Conservation (phyloP, 371 early-diverging fungal species). For the Phascolomyces articulosus region DNA sequence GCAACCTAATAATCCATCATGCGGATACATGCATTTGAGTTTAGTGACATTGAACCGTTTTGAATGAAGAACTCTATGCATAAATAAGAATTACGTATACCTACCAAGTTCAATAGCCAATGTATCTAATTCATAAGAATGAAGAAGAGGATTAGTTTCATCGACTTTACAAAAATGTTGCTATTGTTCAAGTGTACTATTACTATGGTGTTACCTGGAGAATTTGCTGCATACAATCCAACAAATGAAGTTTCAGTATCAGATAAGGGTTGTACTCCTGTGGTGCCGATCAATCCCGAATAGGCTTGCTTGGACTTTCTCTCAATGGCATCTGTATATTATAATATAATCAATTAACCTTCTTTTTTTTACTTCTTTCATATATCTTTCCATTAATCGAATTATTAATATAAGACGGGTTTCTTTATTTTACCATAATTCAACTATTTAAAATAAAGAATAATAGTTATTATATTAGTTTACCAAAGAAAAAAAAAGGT, state of each 20-base stretch:
- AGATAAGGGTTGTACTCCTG: conserved; percentile 45
- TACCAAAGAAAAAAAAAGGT: conserved; percentile 5
- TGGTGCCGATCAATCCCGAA: conserved; percentile 30
- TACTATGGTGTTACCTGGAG: conserved; percentile 40
- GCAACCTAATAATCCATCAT: conserved; percentile 30
- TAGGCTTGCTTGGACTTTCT: conserved; percentile 22
- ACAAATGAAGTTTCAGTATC: conserved; percentile 49
- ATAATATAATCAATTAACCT: neutral
- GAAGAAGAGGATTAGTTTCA: too few relatives aligned
- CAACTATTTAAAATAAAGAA: conserved; percentile 16
- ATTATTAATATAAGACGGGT: too few relatives aligned
- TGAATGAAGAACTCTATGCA: too few relatives aligned
- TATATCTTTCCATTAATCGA: neutral
- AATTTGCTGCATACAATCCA: conserved; percentile 52
- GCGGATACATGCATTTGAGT: neutral
- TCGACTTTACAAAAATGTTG: too few relatives aligned
- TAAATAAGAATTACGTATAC: conserved; percentile 8
- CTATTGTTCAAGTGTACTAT: too few relatives aligned
- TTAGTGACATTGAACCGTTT: too few relatives aligned
- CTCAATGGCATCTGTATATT: conserved; percentile 29
- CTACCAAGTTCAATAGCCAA: conserved; percentile 45
- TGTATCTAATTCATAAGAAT: conserved; percentile 31
- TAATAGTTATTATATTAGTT: neutral
- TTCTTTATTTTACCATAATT: conserved; percentile 38
- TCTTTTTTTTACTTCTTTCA: neutral